Conservation (phyloP, 2,329 filamentous ascomycete genomes). For the Raffaelea deltoideospora region DNA sequence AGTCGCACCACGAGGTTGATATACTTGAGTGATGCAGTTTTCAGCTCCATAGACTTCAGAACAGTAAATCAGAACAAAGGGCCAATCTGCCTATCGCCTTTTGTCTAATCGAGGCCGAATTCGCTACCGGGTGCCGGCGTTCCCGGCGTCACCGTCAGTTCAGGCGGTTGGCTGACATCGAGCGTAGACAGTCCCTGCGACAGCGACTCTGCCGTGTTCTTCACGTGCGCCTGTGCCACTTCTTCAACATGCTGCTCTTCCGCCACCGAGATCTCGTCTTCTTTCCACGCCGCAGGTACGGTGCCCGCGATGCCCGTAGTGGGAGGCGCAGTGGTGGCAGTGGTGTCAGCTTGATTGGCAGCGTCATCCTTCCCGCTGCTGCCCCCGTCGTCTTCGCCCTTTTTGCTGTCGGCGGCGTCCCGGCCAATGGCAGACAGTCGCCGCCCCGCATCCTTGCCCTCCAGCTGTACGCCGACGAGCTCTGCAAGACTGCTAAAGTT, state of each 20-base stretch:
- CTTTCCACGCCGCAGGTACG: constrained; percentile 13
- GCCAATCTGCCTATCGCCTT: neutral
- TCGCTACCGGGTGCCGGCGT: constrained; percentile 22
- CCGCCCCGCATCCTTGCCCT: constrained; percentile 27
- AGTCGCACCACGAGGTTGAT: too few species aligned
- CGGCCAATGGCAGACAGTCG: constrained; percentile 14
- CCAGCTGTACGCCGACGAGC: constrained; percentile 56
- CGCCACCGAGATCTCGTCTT: constrained; percentile 19
- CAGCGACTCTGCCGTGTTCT: too few species aligned
- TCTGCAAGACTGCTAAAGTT: constrained; percentile 81
- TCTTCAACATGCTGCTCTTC: constrained; percentile 20
- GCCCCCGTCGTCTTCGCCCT: neutral
- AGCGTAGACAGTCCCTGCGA: too few species aligned
- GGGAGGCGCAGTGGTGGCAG: too few species aligned
- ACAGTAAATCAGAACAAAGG: too few species aligned
- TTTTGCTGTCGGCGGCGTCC: constrained; percentile 8
- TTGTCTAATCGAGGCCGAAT: constrained; percentile 1
- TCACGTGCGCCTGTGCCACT: neutral
- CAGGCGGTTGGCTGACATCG: constrained; percentile 18
- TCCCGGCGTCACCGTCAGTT: constrained; percentile 33
- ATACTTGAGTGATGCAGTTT: too few species aligned
- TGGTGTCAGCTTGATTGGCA: neutral
- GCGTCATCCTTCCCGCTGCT: too few species aligned
- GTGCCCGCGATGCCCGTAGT: too few species aligned
- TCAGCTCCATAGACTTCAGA: too few species aligned